Evolutionary conservation across 2,329 filamentous ascomycete genomes (phyloP).

Genomic region (Colletotrichum euphorbiae): DNA sequence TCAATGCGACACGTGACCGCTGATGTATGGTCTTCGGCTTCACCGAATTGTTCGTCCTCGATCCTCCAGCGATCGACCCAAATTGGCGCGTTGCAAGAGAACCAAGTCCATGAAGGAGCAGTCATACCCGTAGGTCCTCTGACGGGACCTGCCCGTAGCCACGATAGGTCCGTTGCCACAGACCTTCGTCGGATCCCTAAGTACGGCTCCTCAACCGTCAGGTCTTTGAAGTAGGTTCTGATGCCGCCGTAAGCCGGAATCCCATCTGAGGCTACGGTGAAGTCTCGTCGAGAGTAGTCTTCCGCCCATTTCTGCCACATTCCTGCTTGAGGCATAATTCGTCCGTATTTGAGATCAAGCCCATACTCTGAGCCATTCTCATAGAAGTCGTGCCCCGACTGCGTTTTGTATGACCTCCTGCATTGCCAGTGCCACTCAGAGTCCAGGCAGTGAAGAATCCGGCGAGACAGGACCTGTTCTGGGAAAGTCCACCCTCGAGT

Average conservation of each 20-base stretch:
- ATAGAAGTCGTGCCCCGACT: neutral
- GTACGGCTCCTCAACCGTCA: neutral
- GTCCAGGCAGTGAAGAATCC: neutral
- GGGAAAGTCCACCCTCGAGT: slow-evolving; percentile 10
- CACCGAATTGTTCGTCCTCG: too few relatives aligned
- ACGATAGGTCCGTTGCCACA: slow-evolving; percentile 7
- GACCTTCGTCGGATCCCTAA: neutral
- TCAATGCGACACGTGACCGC: neutral
- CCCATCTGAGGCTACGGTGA: slow-evolving; percentile 12
- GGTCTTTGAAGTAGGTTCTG: neutral
- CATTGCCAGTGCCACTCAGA: slow-evolving; percentile 19
- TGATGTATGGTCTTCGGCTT: neutral
- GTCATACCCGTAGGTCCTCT: neutral
- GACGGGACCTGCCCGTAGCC: neutral
- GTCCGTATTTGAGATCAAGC: neutral
- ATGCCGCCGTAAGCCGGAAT: slow-evolving; percentile 16
- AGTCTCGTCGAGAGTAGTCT: neutral
- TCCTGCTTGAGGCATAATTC: too few relatives aligned
- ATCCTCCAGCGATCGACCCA: neutral
- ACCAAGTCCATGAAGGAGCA: slow-evolving; percentile 21
- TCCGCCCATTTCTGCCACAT: slow-evolving; percentile 11
- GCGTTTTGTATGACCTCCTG: neutral
- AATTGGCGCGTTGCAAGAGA: slow-evolving; percentile 15
- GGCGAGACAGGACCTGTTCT: slow-evolving; percentile 3
- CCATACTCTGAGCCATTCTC: neutral